Evolutionary conservation across 148 eudicot species (phyloP).

Genomic region (Silene conica): DNA sequence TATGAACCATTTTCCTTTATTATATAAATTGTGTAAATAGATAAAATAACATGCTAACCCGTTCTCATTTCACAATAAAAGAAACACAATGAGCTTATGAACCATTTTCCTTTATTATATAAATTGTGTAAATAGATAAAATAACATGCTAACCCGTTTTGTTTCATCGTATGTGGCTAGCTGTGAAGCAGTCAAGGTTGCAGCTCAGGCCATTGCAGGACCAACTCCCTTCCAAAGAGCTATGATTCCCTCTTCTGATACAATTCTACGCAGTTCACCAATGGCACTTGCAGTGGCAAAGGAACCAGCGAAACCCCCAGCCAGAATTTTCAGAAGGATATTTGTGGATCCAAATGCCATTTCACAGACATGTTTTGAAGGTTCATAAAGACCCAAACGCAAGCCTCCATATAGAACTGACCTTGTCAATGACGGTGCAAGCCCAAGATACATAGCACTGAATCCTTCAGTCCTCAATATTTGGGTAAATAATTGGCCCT

Average conservation of each 20-base stretch:
- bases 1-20: neutral
- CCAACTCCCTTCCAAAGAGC: constrained; percentile 99
- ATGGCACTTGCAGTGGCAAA: constrained; percentile 75
- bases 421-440: constrained; percentile 85
- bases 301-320: constrained; percentile 95
- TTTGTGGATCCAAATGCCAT: constrained; percentile 89
- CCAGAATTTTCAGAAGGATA: constrained; percentile 80
- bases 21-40: neutral
- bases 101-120: neutral
- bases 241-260: constrained; percentile 63
- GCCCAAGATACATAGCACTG: constrained; percentile 68
- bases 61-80: too few relatives aligned
- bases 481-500: constrained; percentile 62
- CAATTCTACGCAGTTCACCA: constrained; percentile 53
- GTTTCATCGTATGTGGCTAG: constrained; percentile 92
- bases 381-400: constrained; percentile 97
- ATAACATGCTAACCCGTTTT: constrained; percentile 52
- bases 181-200: constrained; percentile 88
- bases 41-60: constrained; percentile 35
- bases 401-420: constrained; percentile 97
- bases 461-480: constrained; percentile 70
- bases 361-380: constrained; percentile 81
- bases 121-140: neutral
- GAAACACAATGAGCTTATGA: neutral
- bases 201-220: constrained; percentile 90